Conservation (phyloP, 768 basidiomycete genomes). For the Termitomyces sp. region DNA sequence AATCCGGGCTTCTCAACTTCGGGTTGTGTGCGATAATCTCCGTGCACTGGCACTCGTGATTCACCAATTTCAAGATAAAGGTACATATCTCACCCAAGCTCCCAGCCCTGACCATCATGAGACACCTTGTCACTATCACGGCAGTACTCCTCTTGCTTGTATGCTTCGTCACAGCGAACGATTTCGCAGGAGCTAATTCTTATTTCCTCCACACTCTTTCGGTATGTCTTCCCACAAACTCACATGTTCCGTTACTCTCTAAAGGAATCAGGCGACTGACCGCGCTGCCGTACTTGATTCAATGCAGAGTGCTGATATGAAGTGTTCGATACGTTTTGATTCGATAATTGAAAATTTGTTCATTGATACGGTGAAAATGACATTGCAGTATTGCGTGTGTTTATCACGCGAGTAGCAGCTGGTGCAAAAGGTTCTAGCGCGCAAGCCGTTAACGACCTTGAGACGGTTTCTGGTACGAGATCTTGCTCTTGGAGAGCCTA, state of each 20-base stretch:
- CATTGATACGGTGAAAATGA: neutral
- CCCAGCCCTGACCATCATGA: neutral
- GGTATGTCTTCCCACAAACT: conserved; percentile 10
- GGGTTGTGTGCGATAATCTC: neutral
- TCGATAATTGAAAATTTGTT: no score
- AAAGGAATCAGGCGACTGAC: conserved; percentile 1
- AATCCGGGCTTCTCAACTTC: neutral
- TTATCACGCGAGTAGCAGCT: conserved; percentile 20
- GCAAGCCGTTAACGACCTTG: conserved; percentile 18
- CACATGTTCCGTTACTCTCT: neutral
- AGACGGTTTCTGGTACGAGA: conserved; percentile 18
- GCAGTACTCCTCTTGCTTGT: conserved; percentile 1
- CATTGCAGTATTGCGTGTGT: conserved; percentile 19
- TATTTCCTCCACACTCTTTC: conserved; percentile 21
- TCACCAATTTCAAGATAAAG: neutral
- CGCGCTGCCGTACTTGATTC: conserved; percentile 11
- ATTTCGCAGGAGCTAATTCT: conserved; percentile 25
- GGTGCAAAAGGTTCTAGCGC: conserved; percentile 22
- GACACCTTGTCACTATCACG: conserved; percentile 5
- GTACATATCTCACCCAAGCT: neutral
- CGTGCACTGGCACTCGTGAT: neutral
- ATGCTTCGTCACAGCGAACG: conserved; percentile 17
- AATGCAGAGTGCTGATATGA: conserved; percentile 13
- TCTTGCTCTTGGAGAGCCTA: neutral
- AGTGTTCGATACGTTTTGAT: neutral